Percentiles rank a stretch among this genome's conserved stretches.
Conservation (phyloP, 805 yeast genomes). For the Myxozyma melibiosi region DNA sequence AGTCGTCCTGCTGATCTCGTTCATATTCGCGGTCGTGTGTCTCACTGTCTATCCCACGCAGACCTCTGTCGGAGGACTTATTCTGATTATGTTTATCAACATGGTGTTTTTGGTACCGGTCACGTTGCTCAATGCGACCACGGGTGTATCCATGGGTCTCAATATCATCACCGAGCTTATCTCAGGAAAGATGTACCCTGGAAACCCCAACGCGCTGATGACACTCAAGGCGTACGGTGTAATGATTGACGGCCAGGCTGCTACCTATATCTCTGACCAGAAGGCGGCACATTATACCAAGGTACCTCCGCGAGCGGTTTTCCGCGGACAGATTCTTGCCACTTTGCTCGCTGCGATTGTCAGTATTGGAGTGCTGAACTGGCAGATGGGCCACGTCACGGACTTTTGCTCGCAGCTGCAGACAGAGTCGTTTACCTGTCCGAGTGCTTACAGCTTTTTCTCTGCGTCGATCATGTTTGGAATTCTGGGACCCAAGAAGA, state of each 20-base stretch:
- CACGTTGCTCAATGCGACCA: constrained; percentile 62
- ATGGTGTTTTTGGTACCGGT: constrained; percentile 61
- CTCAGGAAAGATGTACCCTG: constrained; percentile 67
- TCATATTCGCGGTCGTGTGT: constrained; percentile 49
- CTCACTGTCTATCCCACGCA: constrained; percentile 49
- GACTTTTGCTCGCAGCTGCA: constrained; percentile 51
- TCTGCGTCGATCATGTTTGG: constrained; percentile 68
- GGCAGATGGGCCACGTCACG: constrained; percentile 46
- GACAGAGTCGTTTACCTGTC: constrained; percentile 52
- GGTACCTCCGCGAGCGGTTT: constrained; percentile 62
- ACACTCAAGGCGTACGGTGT: constrained; percentile 50
- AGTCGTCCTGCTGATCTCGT: constrained; percentile 49
- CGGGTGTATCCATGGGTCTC: constrained; percentile 61
- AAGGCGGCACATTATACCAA: constrained; percentile 68
- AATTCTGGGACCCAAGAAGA: constrained; percentile 61
- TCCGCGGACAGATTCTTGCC: constrained; percentile 53
- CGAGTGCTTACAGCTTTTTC: constrained; percentile 51
- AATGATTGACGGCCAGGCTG: constrained; percentile 50
- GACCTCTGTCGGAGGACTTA: constrained; percentile 64
- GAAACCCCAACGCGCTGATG: constrained; percentile 62
- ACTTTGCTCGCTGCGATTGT: constrained; percentile 51
- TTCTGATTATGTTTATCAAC: constrained; percentile 59
- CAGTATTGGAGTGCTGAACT: constrained; percentile 48
- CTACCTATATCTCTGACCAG: constrained; percentile 56
- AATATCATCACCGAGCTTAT: constrained; percentile 66